Evolutionary conservation across 495 filamentous ascomycete species (phyloP), one percentile per base, ranked within the genome.

Genomic region (Xylaria venustula): DNA sequence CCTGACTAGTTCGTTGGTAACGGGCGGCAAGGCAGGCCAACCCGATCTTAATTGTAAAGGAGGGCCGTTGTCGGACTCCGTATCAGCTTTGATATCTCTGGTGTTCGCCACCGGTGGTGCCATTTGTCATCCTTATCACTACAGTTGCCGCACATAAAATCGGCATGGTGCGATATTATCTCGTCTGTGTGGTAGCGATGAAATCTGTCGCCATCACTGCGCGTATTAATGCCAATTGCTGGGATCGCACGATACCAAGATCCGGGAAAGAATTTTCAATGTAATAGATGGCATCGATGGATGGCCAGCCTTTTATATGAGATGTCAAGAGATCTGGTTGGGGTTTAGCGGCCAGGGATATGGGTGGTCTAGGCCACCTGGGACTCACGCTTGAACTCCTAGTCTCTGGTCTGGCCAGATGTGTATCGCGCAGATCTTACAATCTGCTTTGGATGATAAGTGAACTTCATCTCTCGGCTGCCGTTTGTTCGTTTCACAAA

Each of bases 41-140:
- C 25, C 23, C 20, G 56, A 44, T 36, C 28, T 11, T 32, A 20
- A 19, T 32, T 19, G 58, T 61, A 49, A 41, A 41, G 58, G 58
- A 55, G 58, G 58, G 58, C 58, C 58, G 58, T n/a, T 54, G 26
- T 61, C 58, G 58, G 58, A 60, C 36, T 34, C 37, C 46, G 36
- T 37, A 51, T 47, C 25, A 58, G 20, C 5, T 23, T 49, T 14
- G 22, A 30, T 23, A 49, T 58, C 46, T 37, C 30, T 7, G 47
- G 25, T 17, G 9, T 45, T 60, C 14, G 57, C 48, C 57, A 52
- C 57, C 37, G 37, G 37, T 41, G 14, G 42, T 36, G 37, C 7
- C 48, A 26, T 9, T 28, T 54, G 36, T 54, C 23, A 42, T 19
- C 23, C 28, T 37, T 40, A 37, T 23, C 17, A 28, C 51, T 54